Evolutionary conservation across 495 filamentous ascomycete species (phyloP).

Genomic region (Penicillium turbatum): DNA sequence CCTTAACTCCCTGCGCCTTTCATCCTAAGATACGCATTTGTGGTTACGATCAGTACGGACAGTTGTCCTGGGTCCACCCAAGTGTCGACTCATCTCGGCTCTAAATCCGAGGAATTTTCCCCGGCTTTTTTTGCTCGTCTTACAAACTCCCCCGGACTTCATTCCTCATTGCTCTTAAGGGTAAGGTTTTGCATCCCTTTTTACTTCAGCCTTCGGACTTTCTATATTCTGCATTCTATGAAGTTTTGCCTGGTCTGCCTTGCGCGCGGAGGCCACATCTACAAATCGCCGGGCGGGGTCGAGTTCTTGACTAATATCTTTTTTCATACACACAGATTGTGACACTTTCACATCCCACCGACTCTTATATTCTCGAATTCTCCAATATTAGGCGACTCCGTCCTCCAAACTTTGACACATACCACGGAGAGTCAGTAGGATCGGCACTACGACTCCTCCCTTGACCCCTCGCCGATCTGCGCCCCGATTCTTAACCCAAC

Average conservation of each 20-base stretch:
- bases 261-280: constrained; percentile 10
- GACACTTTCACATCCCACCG: background rate
- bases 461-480: constrained; percentile 16
- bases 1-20: background rate
- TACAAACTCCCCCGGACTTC: background rate
- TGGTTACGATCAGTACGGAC: constrained; percentile 11
- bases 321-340: background rate
- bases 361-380: constrained; percentile 2
- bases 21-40: background rate
- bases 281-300: constrained; percentile 8
- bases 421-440: constrained; percentile 26
- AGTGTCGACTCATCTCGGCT: constrained; percentile 16
- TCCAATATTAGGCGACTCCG: constrained; percentile 7
- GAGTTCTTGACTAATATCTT: constrained; percentile 4
- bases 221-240: background rate
- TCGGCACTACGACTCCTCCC: constrained; percentile 18
- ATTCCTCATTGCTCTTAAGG: constrained; percentile 2
- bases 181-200: constrained; percentile 4
- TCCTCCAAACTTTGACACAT: constrained; percentile 10
- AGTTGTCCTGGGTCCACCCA: constrained; percentile 17
- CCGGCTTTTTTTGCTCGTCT: background rate
- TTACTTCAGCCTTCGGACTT: background rate
- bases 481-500: constrained; percentile 7
- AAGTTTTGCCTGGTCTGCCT: constrained; percentile 7
- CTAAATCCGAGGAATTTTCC: constrained; percentile 5